Evolutionary conservation across 2,329 filamentous ascomycete species (phyloP).

Genomic region (Davidsoniella neocaledoniae): DNA sequence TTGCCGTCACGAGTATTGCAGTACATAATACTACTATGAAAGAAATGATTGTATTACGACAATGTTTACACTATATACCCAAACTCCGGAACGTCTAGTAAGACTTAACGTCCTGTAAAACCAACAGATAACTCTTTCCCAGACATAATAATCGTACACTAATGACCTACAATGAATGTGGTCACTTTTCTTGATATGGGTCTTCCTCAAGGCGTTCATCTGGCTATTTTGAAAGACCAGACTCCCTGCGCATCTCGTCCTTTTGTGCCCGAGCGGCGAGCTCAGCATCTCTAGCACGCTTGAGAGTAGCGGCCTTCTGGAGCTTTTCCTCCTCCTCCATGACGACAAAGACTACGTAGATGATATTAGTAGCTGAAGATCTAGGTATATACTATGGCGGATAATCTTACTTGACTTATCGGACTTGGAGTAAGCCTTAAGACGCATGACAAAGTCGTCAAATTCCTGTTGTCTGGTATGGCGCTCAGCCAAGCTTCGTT

Average conservation of each 20-base stretch:
- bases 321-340: slow-evolving; percentile 31
- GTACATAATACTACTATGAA: no score
- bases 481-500: slow-evolving; percentile 65
- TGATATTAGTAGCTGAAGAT: neutral
- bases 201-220: neutral
- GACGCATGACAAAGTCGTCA: slow-evolving; percentile 63
- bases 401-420: slow-evolving; percentile 65
- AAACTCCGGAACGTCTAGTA: no score
- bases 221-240: slow-evolving; percentile 24
- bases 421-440: slow-evolving; percentile 82
- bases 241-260: slow-evolving; percentile 33
- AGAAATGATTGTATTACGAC: no score
- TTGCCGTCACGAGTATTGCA: no score
- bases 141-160: no score
- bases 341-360: slow-evolving; percentile 30
- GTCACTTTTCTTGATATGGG: no score
- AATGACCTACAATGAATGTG: no score
- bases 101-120: no score
- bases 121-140: no score
- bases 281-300: slow-evolving; percentile 22
- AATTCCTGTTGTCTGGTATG: slow-evolving; percentile 69
- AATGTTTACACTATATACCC: no score
- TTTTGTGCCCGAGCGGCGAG: slow-evolving; percentile 27
- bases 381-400: no score
- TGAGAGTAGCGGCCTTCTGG: slow-evolving; percentile 22